Percentiles rank a stretch among this genome's conserved stretches.
Conservation (phyloP, 257 asterid species). For the Solanum etuberosum region DNA sequence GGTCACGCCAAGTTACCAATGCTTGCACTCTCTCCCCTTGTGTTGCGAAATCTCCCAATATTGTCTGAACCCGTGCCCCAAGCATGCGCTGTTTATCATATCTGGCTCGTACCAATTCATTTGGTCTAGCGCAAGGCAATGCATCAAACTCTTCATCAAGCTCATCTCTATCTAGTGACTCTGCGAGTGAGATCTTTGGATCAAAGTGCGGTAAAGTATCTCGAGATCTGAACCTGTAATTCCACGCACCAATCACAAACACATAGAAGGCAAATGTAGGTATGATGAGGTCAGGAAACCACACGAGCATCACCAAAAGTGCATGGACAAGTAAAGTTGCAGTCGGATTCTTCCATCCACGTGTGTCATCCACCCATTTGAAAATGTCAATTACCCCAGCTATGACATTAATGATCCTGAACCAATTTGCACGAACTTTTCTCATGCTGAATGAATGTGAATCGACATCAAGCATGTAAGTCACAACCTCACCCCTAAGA, state of each 20-base stretch:
- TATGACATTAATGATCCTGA: slow-evolving; percentile 54
- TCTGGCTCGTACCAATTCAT: slow-evolving; percentile 50
- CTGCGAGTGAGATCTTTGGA: slow-evolving; percentile 50
- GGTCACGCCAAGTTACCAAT: slow-evolving; percentile 80
- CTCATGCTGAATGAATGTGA: slow-evolving; percentile 73
- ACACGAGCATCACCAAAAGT: slow-evolving; percentile 54
- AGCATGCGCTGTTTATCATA: slow-evolving; percentile 61
- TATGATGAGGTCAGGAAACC: slow-evolving; percentile 69
- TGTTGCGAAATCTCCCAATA: slow-evolving; percentile 70
- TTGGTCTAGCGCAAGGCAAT: slow-evolving; percentile 49
- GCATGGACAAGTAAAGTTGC: slow-evolving; percentile 68
- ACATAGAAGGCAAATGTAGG: slow-evolving; percentile 72
- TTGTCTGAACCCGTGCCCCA: slow-evolving; percentile 69
- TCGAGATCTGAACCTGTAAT: slow-evolving; percentile 49
- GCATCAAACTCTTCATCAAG: slow-evolving; percentile 75
- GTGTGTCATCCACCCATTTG: slow-evolving; percentile 74
- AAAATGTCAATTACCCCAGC: slow-evolving; percentile 56
- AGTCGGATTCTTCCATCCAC: slow-evolving; percentile 77
- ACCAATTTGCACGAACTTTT: slow-evolving; percentile 70
- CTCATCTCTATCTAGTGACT: slow-evolving; percentile 53
- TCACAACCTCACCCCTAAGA: slow-evolving; percentile 59
- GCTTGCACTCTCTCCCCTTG: slow-evolving; percentile 85
- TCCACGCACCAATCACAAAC: slow-evolving; percentile 72
- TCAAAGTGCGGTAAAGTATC: slow-evolving; percentile 57
- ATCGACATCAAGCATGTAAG: slow-evolving; percentile 66